Percentiles rank a stretch among this genome's conserved stretches.
These are phyloP conservation scores for Metschnikowia hibisci DNA, from an alignment of 805 yeast species.

Conservation along the genomic window DNA sequence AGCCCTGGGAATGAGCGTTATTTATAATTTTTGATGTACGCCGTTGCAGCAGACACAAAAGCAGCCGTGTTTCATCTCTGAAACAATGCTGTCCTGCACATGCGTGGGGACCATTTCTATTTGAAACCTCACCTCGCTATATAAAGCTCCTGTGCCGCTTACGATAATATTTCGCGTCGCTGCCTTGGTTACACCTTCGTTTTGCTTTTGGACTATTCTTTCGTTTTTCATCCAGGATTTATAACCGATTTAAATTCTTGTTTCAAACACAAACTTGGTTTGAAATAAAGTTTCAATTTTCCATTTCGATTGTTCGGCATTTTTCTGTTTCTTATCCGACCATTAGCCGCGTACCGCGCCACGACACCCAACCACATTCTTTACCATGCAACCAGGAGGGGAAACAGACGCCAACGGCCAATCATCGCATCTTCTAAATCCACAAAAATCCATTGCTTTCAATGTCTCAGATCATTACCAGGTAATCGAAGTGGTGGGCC, in stretches of 20 bases:
- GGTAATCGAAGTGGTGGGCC: slow-evolving; percentile 81
- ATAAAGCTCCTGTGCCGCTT: slow-evolving; percentile 3
- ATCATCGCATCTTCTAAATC: slow-evolving; percentile 3
- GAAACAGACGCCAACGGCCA: slow-evolving; percentile 1
- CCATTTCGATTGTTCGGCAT: too few relatives aligned
- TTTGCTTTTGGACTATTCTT: neutral
- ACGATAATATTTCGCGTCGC: slow-evolving; percentile 1
- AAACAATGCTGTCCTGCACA: slow-evolving; percentile 1
- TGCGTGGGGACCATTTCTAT: slow-evolving; percentile 3
- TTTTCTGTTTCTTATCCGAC: too few relatives aligned
- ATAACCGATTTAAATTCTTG: too few relatives aligned
- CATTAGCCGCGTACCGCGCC: too few relatives aligned
- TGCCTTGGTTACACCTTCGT: neutral
- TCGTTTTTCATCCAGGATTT: too few relatives aligned
- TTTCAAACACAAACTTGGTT: too few relatives aligned
- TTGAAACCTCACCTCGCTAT: slow-evolving; percentile 5
- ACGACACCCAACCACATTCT: neutral
- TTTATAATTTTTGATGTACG: neutral
- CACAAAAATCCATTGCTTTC: slow-evolving; percentile 47
- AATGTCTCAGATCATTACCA: slow-evolving; percentile 86
- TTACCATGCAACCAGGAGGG: slow-evolving; percentile 4
- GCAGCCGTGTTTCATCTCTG: slow-evolving; percentile 2
- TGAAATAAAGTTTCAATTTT: too few relatives aligned
- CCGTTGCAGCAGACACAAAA: neutral
- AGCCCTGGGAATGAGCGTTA: neutral